Evolutionary conservation across 129 eudicot species (phyloP).

Genomic region (Arctium lappa): DNA sequence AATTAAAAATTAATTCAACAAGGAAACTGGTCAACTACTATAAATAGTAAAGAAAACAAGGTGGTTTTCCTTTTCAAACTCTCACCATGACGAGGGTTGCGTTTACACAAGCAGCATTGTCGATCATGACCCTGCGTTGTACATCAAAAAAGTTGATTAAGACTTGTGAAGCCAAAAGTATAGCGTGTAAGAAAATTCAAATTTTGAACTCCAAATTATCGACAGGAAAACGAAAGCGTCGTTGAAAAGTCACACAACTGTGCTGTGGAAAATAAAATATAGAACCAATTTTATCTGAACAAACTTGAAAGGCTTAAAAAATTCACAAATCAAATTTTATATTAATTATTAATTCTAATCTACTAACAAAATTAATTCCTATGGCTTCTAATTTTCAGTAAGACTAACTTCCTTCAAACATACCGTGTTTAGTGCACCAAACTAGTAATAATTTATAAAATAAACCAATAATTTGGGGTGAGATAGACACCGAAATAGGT

Average conservation of each 20-base stretch:
- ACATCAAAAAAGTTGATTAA: not conserved
- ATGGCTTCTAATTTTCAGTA: not conserved
- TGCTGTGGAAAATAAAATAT: not conserved
- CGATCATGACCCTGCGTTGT: conserved; percentile 73
- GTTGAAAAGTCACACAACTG: conserved; percentile 28
- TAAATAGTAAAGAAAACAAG: not conserved
- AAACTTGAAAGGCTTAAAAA: not conserved
- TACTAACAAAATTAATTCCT: not conserved
- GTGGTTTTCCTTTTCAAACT: not conserved
- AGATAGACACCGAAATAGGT: not conserved
- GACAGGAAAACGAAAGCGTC: conserved; percentile 10
- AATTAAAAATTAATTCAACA: not conserved
- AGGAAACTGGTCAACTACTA: not conserved
- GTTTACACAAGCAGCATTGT: conserved; percentile 70
- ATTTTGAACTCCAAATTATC: conserved; percentile 4
- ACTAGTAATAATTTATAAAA: not conserved
- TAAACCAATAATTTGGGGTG: not conserved
- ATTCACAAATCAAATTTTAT: not conserved
- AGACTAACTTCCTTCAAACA: not conserved
- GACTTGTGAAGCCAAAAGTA: conserved; percentile 14
- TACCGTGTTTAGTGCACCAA: not conserved
- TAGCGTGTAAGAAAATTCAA: conserved; percentile 8
- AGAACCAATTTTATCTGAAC: not conserved
- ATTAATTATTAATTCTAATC: not conserved
- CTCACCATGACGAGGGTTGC: conserved; percentile 80